Evolutionary conservation across 2,329 filamentous ascomycete species (phyloP), one percentile per base, ranked within the genome.

Genomic region (Scorias spongiosa): DNA sequence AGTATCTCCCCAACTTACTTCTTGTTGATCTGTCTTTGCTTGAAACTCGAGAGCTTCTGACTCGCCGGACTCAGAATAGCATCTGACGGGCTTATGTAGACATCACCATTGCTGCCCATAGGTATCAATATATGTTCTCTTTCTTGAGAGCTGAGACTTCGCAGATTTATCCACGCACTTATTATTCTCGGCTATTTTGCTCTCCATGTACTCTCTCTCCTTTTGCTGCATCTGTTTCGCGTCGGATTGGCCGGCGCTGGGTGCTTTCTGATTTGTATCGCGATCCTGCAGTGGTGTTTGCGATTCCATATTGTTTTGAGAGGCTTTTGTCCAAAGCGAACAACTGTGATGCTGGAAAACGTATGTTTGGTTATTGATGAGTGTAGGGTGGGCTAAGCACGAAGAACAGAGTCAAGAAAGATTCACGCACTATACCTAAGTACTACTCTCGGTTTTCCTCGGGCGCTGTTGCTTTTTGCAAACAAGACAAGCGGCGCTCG

Each of bases 41-140:
- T 82, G 63, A 88, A 77, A 36, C 81, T 80, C 50, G 74, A 81
- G 55, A 91, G 75, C 72, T 91, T 91, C 63, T 83, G 80, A 14
- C 80, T 83, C 64, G 84, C 87, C 30, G 85, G 85, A 55, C 81
- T 87, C 79, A 87, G 84, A 69, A 93, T 88, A 65, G 78, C 79
- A 64, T 93, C 85, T n/a, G 83, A 88, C 2, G 85, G 85, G 14
- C 82, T 88, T 61, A 88, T 70, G 65, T 88, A 89, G 12, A 18
- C 38, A 12, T 40, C 14, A 12, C 20, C 38, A 18, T 40, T 40
- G 5, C 20, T 17, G 38, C 15, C 3, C 32, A 36, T 36, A 36
- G 11, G 9, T 26, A 7, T 26, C 20, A 26, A 26, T 7, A 26
- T 26, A 26, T 26, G 7, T 26, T 26, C 20, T 26, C 7, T 26